phyloP scores from a whole-genome alignment of 2,329 filamentous ascomycete species.

The Fusarium albosuccineum region DNA sequence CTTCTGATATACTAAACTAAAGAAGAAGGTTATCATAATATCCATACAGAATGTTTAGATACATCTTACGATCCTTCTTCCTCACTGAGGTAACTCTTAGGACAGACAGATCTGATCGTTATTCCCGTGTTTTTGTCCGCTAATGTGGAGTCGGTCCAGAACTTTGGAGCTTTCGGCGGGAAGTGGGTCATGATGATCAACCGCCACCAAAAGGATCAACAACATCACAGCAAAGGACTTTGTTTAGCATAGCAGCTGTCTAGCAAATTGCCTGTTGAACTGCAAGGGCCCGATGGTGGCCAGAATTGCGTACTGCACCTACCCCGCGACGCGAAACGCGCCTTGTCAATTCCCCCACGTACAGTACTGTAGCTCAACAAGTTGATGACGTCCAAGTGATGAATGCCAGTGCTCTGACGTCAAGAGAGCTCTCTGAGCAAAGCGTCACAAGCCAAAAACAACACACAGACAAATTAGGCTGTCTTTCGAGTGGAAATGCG shows the following conservation, averaged over 20 bases:
- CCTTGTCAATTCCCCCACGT: not conserved
- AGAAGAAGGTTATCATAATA: too few relatives aligned
- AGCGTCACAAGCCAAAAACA: conserved; percentile 30
- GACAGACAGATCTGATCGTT: too few relatives aligned
- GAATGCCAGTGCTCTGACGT: conserved; percentile 24
- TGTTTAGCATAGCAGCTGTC: conserved; percentile 9
- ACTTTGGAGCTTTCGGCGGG: conserved; percentile 8
- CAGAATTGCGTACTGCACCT: conserved; percentile 3
- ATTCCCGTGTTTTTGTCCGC: not conserved
- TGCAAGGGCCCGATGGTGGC: conserved; percentile 22
- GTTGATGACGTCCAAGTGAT: conserved; percentile 36
- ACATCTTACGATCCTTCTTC: too few relatives aligned
- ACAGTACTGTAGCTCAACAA: too few relatives aligned
- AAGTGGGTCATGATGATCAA: conserved; percentile 18
- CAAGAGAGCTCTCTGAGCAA: conserved; percentile 25
- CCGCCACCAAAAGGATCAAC: not conserved
- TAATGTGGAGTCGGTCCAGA: not conserved
- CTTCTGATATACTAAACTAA: too few relatives aligned
- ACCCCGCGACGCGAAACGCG: conserved; percentile 37
- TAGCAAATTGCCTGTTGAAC: not conserved
- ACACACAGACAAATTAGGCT: not conserved
- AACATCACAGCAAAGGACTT: not conserved
- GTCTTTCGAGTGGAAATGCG: not conserved
- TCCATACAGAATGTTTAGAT: too few relatives aligned
- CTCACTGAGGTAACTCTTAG: too few relatives aligned